phyloP scores from a whole-genome alignment of 2,329 filamentous ascomycete species.

The Cercospora sp. region DNA sequence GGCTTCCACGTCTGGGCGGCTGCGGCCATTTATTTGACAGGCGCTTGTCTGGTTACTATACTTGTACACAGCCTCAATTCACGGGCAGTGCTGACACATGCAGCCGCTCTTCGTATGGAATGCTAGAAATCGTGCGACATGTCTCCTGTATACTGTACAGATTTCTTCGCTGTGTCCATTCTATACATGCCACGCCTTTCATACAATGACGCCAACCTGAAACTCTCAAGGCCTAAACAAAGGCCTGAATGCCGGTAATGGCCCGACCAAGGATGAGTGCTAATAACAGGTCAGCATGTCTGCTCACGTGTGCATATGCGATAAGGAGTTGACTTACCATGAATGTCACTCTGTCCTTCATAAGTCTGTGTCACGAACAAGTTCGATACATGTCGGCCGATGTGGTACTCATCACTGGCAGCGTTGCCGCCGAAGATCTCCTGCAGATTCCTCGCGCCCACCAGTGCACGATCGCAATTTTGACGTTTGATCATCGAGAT shows the following conservation, averaged over 20 bases:
- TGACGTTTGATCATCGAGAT: conserved; percentile 95
- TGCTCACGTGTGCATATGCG: conserved; percentile 3
- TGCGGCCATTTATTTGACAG: background rate
- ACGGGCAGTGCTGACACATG: background rate
- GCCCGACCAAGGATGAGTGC: conserved; percentile 54
- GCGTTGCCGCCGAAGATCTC: conserved; percentile 98
- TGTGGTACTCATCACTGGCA: conserved; percentile 95
- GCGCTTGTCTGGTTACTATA: background rate
- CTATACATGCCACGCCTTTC: background rate
- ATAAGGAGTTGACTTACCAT: conserved; percentile 62
- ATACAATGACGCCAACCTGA: conserved; percentile 11
- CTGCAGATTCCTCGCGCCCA: conserved; percentile 78
- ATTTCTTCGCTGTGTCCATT: background rate
- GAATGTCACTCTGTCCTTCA: conserved; percentile 97
- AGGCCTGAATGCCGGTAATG: conserved; percentile 71
- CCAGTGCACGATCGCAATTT: conserved; percentile 88
- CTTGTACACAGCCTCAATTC: background rate
- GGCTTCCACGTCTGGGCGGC: background rate
- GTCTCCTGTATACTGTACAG: background rate
- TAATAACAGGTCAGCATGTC: conserved; percentile 32
- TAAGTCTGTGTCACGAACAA: conserved; percentile 97
- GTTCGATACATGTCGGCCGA: conserved; percentile 93
- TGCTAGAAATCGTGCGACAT: background rate
- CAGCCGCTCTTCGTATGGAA: background rate
- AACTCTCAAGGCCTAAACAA: conserved; percentile 44